These are phyloP conservation scores for Hypoxylon lenormandii DNA, from an alignment of 495 filamentous ascomycete species.

Conservation along the genomic window DNA sequence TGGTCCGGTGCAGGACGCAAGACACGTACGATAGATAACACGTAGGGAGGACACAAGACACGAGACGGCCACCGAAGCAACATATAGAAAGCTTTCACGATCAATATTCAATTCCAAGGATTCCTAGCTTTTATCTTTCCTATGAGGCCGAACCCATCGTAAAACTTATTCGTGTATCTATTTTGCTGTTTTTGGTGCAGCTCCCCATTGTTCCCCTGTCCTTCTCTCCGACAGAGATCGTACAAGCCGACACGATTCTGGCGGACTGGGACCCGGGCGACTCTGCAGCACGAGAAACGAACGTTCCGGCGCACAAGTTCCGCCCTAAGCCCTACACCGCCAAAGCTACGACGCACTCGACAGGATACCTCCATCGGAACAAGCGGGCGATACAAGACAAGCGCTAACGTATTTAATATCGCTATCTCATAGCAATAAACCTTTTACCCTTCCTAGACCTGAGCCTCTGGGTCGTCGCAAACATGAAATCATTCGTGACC, in stretches of 20 bases:
- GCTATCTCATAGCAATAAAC: constrained; percentile 39
- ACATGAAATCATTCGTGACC: constrained; percentile 30
- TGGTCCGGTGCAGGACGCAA: too few relatives aligned
- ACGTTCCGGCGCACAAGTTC: constrained; percentile 21
- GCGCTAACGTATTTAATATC: constrained; percentile 38
- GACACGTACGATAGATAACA: too few relatives aligned
- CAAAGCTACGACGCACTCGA: constrained; percentile 39
- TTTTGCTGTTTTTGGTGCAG: constrained; percentile 6
- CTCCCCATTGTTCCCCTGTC: background rate
- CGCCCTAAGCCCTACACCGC: constrained; percentile 2
- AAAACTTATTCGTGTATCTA: constrained; percentile 34
- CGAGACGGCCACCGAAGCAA: background rate
- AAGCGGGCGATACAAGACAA: constrained; percentile 4
- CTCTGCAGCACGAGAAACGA: constrained; percentile 29
- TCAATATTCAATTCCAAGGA: constrained; percentile 20
- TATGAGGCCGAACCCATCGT: constrained; percentile 5
- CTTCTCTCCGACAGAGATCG: constrained; percentile 5
- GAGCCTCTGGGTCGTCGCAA: constrained; percentile 18
- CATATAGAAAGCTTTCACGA: background rate
- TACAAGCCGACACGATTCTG: constrained; percentile 33
- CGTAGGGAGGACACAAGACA: background rate
- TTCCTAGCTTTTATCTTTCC: constrained; percentile 26
- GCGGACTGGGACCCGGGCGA: background rate
- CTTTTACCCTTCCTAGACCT: constrained; percentile 21
- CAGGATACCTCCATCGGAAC: constrained; percentile 20